phyloP scores from a whole-genome alignment of 495 filamentous ascomycete species.

The Cercophora samala region DNA sequence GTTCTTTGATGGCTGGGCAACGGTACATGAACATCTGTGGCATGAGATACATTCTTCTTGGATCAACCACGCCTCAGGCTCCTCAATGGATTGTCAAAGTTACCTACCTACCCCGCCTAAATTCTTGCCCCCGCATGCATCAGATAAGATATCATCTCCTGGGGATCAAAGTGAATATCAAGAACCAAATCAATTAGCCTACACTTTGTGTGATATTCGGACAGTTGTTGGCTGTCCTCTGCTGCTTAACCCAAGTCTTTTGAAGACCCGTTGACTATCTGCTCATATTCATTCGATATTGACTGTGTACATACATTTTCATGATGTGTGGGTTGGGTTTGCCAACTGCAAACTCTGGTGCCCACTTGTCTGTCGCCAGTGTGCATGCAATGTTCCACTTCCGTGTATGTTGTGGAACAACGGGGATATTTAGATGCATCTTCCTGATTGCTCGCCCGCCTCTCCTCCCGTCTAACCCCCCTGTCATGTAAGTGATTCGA shows the following conservation, averaged over 20 bases:
- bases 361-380: background rate
- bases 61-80: background rate
- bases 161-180: no score
- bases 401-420: background rate
- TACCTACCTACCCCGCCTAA: background rate
- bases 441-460: background rate
- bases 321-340: background rate
- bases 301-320: no score
- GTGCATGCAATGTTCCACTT: no score
- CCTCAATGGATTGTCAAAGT: background rate
- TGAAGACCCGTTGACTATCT: no score
- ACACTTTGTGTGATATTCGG: no score
- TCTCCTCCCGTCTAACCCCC: background rate
- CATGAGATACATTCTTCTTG: background rate
- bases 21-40: background rate
- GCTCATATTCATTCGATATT: no score
- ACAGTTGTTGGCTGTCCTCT: no score
- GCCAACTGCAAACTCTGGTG: background rate
- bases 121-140: background rate
- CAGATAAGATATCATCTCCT: no score
- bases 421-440: conserved; percentile 1
- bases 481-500: background rate
- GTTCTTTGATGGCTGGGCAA: background rate
- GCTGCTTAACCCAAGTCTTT: no score
- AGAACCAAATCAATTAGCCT: no score